Evolutionary conservation across 192 early-diverging fungal genomes (phyloP), one percentile per base, ranked within the genome.

Genomic region (Coemansia sp.): DNA sequence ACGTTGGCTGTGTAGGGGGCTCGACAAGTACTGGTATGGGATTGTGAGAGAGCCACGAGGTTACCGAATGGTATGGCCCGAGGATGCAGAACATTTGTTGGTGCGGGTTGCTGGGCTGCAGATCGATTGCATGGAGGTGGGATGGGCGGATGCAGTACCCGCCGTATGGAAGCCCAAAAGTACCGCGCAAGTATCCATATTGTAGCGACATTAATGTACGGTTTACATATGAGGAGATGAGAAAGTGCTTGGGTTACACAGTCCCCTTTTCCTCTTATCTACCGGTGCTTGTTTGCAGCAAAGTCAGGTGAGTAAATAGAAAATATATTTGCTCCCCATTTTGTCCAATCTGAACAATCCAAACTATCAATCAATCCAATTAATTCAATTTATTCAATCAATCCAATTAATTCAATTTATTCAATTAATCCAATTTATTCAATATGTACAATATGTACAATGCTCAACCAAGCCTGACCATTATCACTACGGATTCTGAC

Each of bases 151-250:
- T 67, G 22, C 69, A 73, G 62, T 81, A 81, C 2, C 78, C 78
- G 41, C 78, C 78, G 29, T 81, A 81, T 3, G 78, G 78, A 24
- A 81, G 51, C 5, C 78, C 74, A 60, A 81, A 81, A 2, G 78
- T 81, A 9, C 78, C 74, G 22, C 67, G 78, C 11, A 81, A 41
- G 55, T 72, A 81, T 19, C 78, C 78, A 57, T 81, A 81, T 14
- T 61, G 59, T 14, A 75, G 20, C 24, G 35, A 50, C 65, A 68
- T 71, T 4, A 37, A n/a, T n/a, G n/a, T 22, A 22, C 1, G 22
- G 18, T 52, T 52, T 52, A 52, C 20, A 52, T 18, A 18, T 50
- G 16, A 23, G 10, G 18, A 51, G 19, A 52, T 11, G 1, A 45
- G 12, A 45, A 10, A 45, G 16, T n/a, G 41, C 41, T 16, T n/a